Evolutionary conservation across 805 yeast species (phyloP).

Genomic region (Schwanniomyces pseudopolymorphus): DNA sequence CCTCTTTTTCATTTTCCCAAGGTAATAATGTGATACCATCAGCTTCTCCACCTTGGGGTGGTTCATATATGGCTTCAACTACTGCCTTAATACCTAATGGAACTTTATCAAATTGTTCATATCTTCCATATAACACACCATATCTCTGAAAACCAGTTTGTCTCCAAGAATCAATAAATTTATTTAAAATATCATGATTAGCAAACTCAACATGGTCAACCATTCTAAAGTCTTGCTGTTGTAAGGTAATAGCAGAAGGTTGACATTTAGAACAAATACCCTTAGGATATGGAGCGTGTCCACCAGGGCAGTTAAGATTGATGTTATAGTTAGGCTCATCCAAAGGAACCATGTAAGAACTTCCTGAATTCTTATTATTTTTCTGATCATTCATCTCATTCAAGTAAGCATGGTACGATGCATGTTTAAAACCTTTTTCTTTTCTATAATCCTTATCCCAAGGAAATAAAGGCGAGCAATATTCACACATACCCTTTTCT

Average conservation of each 20-base stretch:
- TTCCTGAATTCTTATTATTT: slow-evolving; percentile 60
- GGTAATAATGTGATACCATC: slow-evolving; percentile 72
- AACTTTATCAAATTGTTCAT: slow-evolving; percentile 72
- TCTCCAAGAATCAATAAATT: slow-evolving; percentile 92
- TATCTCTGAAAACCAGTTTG: slow-evolving; percentile 81
- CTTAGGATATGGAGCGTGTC: slow-evolving; percentile 91
- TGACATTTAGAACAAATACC: slow-evolving; percentile 97
- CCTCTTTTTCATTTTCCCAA: slow-evolving; percentile 55
- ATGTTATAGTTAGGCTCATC: slow-evolving; percentile 70
- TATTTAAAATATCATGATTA: slow-evolving; percentile 67
- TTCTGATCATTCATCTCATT: slow-evolving; percentile 67
- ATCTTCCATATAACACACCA: slow-evolving; percentile 82
- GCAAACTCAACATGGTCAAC: slow-evolving; percentile 96
- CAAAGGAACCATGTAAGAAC: slow-evolving; percentile 72
- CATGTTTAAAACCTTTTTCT: slow-evolving; percentile 79
- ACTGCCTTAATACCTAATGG: slow-evolving; percentile 94
- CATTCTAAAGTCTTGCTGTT: slow-evolving; percentile 88
- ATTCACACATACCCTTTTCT: slow-evolving; percentile 96
- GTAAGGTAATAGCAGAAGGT: slow-evolving; percentile 91
- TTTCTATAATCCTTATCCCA: slow-evolving; percentile 81
- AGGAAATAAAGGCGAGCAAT: slow-evolving; percentile 93
- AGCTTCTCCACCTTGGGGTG: slow-evolving; percentile 80
- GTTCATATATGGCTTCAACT: slow-evolving; percentile 92
- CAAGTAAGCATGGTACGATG: slow-evolving; percentile 81
- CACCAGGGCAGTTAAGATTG: slow-evolving; percentile 62